A percentile compares a stretch with the other conserved stretches of the same genome.
Conservation (phyloP, 2,329 filamentous ascomycete genomes). For the Verticillium nubilum region DNA sequence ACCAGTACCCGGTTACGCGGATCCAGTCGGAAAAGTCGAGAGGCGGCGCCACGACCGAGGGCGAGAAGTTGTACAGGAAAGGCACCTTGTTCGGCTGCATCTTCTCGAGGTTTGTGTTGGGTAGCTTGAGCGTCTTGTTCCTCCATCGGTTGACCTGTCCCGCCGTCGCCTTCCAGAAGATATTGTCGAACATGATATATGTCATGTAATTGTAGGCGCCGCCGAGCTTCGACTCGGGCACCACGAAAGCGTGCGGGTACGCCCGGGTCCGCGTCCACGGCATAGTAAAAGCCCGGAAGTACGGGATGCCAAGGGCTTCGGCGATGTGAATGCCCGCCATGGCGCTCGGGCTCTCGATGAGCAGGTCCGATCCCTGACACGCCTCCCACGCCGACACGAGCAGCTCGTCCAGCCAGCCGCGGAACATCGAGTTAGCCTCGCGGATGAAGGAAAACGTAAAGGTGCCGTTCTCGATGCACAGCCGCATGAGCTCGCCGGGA, state of each 20-base stretch:
- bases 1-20: constrained; percentile 96
- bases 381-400: constrained; percentile 75
- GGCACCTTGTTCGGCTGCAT: constrained; percentile 97
- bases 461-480: constrained; percentile 96
- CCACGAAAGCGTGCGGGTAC: constrained; percentile 94
- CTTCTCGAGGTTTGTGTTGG: constrained; percentile 78
- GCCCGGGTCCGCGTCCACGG: constrained; percentile 94
- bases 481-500: constrained; percentile 87
- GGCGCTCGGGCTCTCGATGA: constrained; percentile 92
- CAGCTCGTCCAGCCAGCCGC: constrained; percentile 90
- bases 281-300: constrained; percentile 98
- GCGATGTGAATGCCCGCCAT: constrained; percentile 99
- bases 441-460: constrained; percentile 89
- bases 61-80: constrained; percentile 96
- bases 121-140: constrained; percentile 70
- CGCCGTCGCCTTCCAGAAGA: constrained; percentile 93
- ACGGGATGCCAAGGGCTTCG: constrained; percentile 85
- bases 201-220: constrained; percentile 93
- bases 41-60: constrained; percentile 87
- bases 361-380: constrained; percentile 79
- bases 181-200: constrained; percentile 92
- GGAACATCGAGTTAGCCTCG: constrained; percentile 82
- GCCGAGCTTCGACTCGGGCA: constrained; percentile 88
- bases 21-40: constrained; percentile 98
- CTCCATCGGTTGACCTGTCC: constrained; percentile 92